Conservation (phyloP, 768 basidiomycete species). For the Symmetrospora coprosmae region DNA sequence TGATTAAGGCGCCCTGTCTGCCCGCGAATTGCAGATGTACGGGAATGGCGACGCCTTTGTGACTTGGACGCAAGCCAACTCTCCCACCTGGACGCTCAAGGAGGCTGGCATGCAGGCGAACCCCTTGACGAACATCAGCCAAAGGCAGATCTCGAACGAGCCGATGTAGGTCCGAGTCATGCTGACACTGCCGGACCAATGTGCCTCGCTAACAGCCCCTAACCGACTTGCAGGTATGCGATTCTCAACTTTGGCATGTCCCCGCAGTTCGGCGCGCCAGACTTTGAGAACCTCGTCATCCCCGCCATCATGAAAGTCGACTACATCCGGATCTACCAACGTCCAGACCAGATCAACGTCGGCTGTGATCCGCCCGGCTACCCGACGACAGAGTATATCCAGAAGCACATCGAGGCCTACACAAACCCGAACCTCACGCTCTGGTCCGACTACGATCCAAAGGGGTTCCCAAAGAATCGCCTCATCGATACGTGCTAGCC, state of each 20-base stretch:
- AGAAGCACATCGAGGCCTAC: constrained; percentile 26
- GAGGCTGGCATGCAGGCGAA: constrained; percentile 56
- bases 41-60: constrained; percentile 61
- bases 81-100: constrained; percentile 56
- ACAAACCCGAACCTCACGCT: constrained; percentile 9
- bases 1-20: too few species aligned
- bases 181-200: too few species aligned
- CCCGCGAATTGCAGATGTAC: constrained; percentile 18
- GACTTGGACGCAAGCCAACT: constrained; percentile 60
- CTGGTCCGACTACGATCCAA: neutral
- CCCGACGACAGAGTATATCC: constrained; percentile 63
- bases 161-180: constrained; percentile 39
- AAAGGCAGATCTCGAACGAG: constrained; percentile 65
- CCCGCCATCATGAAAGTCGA: constrained; percentile 54
- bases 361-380: constrained; percentile 64
- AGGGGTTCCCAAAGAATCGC: constrained; percentile 10
- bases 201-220: too few species aligned
- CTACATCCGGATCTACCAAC: constrained; percentile 79
- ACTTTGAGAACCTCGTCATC: constrained; percentile 58
- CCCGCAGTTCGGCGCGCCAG: constrained; percentile 25
- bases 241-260: constrained; percentile 50
- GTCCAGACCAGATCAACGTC: constrained; percentile 48
- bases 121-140: constrained; percentile 45
- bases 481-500: neutral
- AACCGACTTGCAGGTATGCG: neutral